These are phyloP conservation scores for Pelargonium myrrhifolium DNA, from an alignment of 441 rosid genomes.

Conservation along the genomic window DNA sequence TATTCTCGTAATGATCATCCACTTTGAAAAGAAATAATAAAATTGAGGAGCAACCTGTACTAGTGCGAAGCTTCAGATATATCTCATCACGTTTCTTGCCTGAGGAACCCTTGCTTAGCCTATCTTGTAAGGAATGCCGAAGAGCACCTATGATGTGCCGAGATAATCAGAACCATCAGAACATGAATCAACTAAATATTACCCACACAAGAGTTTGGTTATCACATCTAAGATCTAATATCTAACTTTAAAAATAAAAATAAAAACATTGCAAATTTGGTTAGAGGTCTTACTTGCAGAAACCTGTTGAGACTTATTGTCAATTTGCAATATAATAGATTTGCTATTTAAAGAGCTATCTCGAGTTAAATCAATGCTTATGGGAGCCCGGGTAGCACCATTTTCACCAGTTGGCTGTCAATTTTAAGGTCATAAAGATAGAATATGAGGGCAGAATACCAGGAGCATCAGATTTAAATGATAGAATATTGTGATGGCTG, in stretches of 20 bases:
- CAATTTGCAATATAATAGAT: constrained; percentile 67
- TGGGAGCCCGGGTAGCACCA: constrained; percentile 98
- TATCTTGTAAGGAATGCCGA: constrained; percentile 80
- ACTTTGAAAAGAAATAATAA: constrained; percentile 11
- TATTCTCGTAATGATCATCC: not conserved
- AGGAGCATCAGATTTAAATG: constrained; percentile 8
- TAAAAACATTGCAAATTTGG: not conserved
- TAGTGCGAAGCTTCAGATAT: constrained; percentile 68
- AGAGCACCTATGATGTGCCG: constrained; percentile 55
- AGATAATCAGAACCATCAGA: constrained; percentile 18
- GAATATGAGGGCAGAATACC: constrained; percentile 5
- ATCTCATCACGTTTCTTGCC: constrained; percentile 84
- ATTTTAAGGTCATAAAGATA: constrained; percentile 15
- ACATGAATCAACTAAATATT: not conserved
- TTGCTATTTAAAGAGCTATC: constrained; percentile 68
- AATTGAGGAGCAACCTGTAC: constrained; percentile 48
- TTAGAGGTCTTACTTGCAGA: constrained; percentile 78
- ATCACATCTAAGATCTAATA: constrained; percentile 11
- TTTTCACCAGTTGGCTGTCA: constrained; percentile 42
- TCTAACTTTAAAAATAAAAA: constrained; percentile 12
- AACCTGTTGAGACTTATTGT: constrained; percentile 75
- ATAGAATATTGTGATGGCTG: constrained; percentile 6
- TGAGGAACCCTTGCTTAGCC: constrained; percentile 76
- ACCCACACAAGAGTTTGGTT: not conserved
- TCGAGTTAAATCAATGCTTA: constrained; percentile 53